phyloP scores from a whole-genome alignment of 2,329 filamentous ascomycete genomes.

The Elsinoe necatrix region DNA sequence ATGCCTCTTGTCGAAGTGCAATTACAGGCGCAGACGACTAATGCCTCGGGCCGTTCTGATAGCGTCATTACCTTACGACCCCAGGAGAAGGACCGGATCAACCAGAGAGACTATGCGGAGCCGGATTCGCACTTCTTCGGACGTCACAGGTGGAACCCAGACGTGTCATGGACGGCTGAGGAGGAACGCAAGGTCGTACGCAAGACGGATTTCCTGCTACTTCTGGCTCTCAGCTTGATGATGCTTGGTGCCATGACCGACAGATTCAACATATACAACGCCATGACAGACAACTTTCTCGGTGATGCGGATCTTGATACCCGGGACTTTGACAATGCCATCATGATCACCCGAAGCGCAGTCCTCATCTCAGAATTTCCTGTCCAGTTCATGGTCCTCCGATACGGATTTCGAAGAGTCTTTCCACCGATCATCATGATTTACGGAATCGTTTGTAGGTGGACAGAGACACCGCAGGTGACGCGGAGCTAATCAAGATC shows the following conservation, averaged over 20 bases:
- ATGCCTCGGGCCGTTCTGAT: background rate
- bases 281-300: constrained; percentile 19
- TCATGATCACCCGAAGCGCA: constrained; percentile 6
- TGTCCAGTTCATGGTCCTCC: constrained; percentile 18
- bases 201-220: constrained; percentile 18
- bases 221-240: constrained; percentile 18
- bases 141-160: constrained; percentile 15
- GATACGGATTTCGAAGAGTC: constrained; percentile 18
- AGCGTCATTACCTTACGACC: constrained; percentile 11
- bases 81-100: background rate
- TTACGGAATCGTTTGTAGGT: constrained; percentile 18
- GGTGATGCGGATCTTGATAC: constrained; percentile 16
- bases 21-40: background rate
- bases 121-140: constrained; percentile 13
- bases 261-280: constrained; percentile 18
- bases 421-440: constrained; percentile 19
- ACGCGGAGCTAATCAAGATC: background rate
- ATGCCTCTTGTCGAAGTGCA: constrained; percentile 14
- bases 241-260: constrained; percentile 18
- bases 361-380: constrained; percentile 19
- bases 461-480: too few species aligned
- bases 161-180: constrained; percentile 15
- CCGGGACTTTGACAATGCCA: constrained; percentile 19
- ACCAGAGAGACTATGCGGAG: constrained; percentile 10
- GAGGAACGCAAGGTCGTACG: constrained; percentile 18